Conservation (phyloP, 805 yeast species). For the Yarrowia divulgata region DNA sequence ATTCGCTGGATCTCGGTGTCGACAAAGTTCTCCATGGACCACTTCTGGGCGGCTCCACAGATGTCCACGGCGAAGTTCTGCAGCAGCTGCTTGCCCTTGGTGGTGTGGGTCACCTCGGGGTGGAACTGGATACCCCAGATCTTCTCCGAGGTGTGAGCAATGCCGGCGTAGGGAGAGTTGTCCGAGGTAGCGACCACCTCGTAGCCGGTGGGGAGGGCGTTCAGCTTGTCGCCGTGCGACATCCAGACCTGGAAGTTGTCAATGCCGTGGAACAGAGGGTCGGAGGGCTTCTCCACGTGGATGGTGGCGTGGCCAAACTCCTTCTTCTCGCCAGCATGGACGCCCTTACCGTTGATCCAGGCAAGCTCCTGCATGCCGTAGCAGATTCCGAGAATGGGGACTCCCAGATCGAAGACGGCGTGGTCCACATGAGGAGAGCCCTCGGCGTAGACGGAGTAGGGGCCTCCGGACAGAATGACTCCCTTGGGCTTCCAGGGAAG, state of each 20-base stretch:
- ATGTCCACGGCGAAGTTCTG: slow-evolving; percentile 92
- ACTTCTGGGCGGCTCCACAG: slow-evolving; percentile 85
- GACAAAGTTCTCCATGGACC: slow-evolving; percentile 98
- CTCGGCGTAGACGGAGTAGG: slow-evolving; percentile 94
- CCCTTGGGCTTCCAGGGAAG: slow-evolving; percentile 95
- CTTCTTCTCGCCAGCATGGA: slow-evolving; percentile 93
- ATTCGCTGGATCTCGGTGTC: slow-evolving; percentile 96
- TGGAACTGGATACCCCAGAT: slow-evolving; percentile 98
- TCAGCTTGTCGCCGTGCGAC: slow-evolving; percentile 98
- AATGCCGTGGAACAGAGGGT: slow-evolving; percentile 83
- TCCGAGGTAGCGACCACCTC: slow-evolving; percentile 87
- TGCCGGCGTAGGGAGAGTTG: slow-evolving; percentile 96
- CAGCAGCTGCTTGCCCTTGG: slow-evolving; percentile 84
- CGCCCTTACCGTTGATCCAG: slow-evolving; percentile 90
- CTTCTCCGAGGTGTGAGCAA: slow-evolving; percentile 72
- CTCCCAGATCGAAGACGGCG: slow-evolving; percentile 85
- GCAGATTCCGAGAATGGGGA: slow-evolving; percentile 96
- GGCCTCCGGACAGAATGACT: slow-evolving; percentile 95
- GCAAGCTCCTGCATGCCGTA: slow-evolving; percentile 99
- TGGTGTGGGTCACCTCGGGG: slow-evolving; percentile 98
- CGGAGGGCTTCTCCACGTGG: slow-evolving; percentile 68
- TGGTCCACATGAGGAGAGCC: slow-evolving; percentile 98
- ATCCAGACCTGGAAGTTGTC: slow-evolving; percentile 98
- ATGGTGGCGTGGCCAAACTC: slow-evolving; percentile 97
- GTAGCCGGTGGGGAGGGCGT: slow-evolving; percentile 87